A percentile compares a stretch with the other conserved stretches of the same genome.
Conservation (phyloP, 2,329 filamentous ascomycete species). For the Fusarium subtropicale region DNA sequence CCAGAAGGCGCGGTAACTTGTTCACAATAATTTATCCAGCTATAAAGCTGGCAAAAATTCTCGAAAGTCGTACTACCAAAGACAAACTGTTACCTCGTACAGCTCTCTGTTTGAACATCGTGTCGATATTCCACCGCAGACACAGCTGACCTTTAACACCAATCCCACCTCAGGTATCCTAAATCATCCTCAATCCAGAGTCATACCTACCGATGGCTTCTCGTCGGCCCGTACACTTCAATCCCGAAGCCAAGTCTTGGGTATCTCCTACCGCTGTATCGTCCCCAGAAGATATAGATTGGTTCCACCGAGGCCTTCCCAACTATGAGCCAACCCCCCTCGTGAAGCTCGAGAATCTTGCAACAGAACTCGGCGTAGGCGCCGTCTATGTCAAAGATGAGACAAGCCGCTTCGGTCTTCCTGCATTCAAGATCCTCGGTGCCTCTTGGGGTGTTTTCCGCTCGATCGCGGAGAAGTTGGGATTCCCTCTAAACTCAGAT, state of each 20-base stretch:
- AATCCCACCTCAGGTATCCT: neutral
- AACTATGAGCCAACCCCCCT: constrained; percentile 68
- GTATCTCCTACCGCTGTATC: constrained; percentile 18
- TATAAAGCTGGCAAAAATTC: neutral
- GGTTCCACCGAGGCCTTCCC: constrained; percentile 70
- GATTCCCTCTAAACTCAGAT: constrained; percentile 55
- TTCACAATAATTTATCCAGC: neutral
- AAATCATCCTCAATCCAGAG: no score
- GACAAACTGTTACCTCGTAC: neutral
- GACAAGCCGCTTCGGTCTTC: constrained; percentile 73
- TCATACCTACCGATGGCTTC: constrained; percentile 24
- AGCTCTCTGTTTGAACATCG: neutral
- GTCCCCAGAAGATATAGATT: constrained; percentile 30
- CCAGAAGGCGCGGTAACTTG: neutral
- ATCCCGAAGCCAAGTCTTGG: constrained; percentile 36
- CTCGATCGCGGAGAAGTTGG: constrained; percentile 61
- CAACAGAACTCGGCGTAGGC: constrained; percentile 66
- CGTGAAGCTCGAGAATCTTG: constrained; percentile 62
- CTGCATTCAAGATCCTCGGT: constrained; percentile 83
- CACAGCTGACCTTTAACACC: neutral
- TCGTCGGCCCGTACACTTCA: constrained; percentile 45
- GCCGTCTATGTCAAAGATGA: constrained; percentile 78
- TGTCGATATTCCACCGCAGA: neutral
- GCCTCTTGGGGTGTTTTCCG: constrained; percentile 78
- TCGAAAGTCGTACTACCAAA: neutral